phyloP scores from a whole-genome alignment of 2,329 filamentous ascomycete genomes.

The Aureobasidium leucospermi region DNA sequence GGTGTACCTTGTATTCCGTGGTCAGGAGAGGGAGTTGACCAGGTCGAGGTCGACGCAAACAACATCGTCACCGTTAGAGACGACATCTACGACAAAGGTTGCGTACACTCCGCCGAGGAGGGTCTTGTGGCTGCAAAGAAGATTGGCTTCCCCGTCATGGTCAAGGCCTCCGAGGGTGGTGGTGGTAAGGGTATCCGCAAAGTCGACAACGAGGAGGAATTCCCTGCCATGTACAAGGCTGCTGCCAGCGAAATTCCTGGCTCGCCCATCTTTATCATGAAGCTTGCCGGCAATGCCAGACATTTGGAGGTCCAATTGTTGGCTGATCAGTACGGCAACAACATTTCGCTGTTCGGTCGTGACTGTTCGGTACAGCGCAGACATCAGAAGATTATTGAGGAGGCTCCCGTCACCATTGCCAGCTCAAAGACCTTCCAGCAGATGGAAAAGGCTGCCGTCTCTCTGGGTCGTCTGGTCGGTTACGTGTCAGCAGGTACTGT shows the following conservation, averaged over 20 bases:
- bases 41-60: constrained; percentile 68
- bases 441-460: constrained; percentile 95
- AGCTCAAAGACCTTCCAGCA: constrained; percentile 81
- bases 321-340: constrained; percentile 98
- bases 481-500: constrained; percentile 99
- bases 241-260: constrained; percentile 96
- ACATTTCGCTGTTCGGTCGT: constrained; percentile 96
- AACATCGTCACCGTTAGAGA: constrained; percentile 91
- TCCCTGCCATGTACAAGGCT: constrained; percentile 83
- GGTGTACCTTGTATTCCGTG: constrained; percentile 97
- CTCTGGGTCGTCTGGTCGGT: constrained; percentile 85
- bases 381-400: constrained; percentile 99
- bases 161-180: constrained; percentile 99
- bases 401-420: constrained; percentile 95
- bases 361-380: constrained; percentile 97
- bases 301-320: constrained; percentile 97
- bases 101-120: constrained; percentile 82
- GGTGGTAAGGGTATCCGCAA: constrained; percentile 99
- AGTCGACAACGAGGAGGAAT: constrained; percentile 76
- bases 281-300: constrained; percentile 89
- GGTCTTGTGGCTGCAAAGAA: constrained; percentile 77
- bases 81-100: constrained; percentile 79
- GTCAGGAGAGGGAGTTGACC: constrained; percentile 87
- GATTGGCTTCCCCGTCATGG: constrained; percentile 99
- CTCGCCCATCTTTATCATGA: constrained; percentile 99